phyloP scores from a whole-genome alignment of 1,139 yeast genomes.

The Saccharomyces hybrid region DNA sequence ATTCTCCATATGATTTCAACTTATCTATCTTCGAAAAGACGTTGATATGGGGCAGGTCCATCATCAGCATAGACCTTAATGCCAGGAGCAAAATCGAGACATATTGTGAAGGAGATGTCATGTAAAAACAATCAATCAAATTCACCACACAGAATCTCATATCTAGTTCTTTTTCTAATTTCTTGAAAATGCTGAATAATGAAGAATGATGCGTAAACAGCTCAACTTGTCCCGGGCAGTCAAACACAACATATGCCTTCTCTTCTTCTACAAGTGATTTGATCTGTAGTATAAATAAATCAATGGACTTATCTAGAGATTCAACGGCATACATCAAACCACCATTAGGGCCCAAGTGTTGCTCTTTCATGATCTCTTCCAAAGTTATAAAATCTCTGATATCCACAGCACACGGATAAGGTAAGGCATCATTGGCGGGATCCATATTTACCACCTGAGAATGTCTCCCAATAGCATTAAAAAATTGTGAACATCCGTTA shows the following conservation, averaged over 20 bases:
- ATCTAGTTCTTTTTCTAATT: conserved; percentile 58
- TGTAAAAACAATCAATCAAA: conserved; percentile 74
- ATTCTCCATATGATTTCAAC: conserved; percentile 56
- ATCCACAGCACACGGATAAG: conserved; percentile 80
- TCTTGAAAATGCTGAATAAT: conserved; percentile 62
- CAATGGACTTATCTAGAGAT: conserved; percentile 47
- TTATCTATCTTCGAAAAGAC: conserved; percentile 87
- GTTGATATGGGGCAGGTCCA: conserved; percentile 90
- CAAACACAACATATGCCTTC: conserved; percentile 71
- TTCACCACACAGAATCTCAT: conserved; percentile 81
- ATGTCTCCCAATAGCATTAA: conserved; percentile 88
- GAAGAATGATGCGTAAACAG: conserved; percentile 88
- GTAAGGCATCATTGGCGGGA: conserved; percentile 83
- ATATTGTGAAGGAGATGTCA: conserved; percentile 86
- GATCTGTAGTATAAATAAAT: conserved; percentile 53
- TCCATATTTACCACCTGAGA: conserved; percentile 79
- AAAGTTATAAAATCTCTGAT: conserved; percentile 80
- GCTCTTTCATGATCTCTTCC: conserved; percentile 85
- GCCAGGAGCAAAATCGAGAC: conserved; percentile 77
- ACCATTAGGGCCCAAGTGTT: conserved; percentile 87
- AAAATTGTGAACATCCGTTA: conserved; percentile 83
- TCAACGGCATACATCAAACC: conserved; percentile 89
- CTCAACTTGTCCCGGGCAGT: conserved; percentile 98
- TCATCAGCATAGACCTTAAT: conserved; percentile 82
- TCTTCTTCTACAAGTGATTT: conserved; percentile 52